Conservation (phyloP, 768 basidiomycete genomes). For the Pholiota microspora region DNA sequence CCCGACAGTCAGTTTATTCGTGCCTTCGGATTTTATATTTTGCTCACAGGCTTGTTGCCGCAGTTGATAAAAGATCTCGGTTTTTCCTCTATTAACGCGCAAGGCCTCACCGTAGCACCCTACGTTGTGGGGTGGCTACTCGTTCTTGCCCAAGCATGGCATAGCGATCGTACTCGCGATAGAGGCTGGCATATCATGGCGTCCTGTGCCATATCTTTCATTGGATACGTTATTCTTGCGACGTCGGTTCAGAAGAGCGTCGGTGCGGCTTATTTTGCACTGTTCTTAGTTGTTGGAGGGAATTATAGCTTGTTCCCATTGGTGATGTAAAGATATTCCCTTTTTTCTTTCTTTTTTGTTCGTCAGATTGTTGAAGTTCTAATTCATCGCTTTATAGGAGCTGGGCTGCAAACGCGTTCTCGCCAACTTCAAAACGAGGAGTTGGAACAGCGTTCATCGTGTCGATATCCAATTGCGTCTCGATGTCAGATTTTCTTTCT, state of each 20-base stretch:
- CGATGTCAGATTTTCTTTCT: conserved; percentile 38
- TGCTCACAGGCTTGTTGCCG: too few species aligned
- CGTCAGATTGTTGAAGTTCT: neutral
- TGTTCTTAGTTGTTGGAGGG: conserved; percentile 55
- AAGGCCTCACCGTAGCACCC: conserved; percentile 58
- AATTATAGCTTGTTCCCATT: conserved; percentile 56
- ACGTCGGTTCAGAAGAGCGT: conserved; percentile 48
- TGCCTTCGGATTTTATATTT: too few species aligned
- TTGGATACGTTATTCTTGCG: conserved; percentile 56
- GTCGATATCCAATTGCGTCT: conserved; percentile 56
- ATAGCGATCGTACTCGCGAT: conserved; percentile 53
- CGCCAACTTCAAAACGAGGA: conserved; percentile 58
- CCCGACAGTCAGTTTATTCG: conserved; percentile 48
- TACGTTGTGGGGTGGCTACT: conserved; percentile 56
- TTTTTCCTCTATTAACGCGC: conserved; percentile 53
- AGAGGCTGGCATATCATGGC: conserved; percentile 57
- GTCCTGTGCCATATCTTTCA: conserved; percentile 40
- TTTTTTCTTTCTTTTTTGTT: neutral
- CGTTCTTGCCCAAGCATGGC: conserved; percentile 52
- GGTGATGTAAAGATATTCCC: conserved; percentile 43
- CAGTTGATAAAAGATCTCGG: conserved; percentile 56
- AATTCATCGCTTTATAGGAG: conserved; percentile 35
- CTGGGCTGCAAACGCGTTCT: conserved; percentile 59
- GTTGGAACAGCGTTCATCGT: conserved; percentile 62
- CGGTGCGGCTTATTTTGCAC: conserved; percentile 54